These are phyloP conservation scores for Achaetomium macrosporum DNA, from an alignment of 2,329 filamentous ascomycete genomes.

Conservation along the genomic window DNA sequence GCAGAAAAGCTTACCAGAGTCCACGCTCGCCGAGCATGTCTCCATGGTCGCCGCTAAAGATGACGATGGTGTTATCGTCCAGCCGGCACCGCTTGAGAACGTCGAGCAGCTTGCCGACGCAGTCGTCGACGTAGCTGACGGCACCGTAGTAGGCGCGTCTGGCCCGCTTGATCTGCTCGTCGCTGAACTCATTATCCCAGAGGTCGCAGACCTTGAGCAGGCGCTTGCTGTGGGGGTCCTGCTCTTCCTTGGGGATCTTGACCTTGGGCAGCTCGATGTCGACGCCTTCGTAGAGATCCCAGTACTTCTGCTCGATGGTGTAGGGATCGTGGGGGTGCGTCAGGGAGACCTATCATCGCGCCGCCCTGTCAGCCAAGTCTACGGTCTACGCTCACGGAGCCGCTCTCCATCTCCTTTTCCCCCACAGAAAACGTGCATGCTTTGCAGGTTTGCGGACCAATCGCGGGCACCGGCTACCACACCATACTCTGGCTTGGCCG, in stretches of 20 bases:
- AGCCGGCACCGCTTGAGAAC: constrained; percentile 74
- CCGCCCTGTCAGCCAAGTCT: constrained; percentile 8
- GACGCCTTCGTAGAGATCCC: constrained; percentile 84
- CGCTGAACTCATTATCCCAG: constrained; percentile 74
- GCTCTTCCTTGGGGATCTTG: constrained; percentile 70
- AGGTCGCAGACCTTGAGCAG: constrained; percentile 82
- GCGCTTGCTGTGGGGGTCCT: constrained; percentile 82
- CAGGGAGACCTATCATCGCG: constrained; percentile 60
- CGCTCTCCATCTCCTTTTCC: not conserved
- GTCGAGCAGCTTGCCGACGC: constrained; percentile 74
- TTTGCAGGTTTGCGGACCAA: not conserved
- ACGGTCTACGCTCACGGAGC: not conserved
- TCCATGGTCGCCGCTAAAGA: constrained; percentile 90
- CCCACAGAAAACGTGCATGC: constrained; percentile 8
- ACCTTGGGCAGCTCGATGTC: constrained; percentile 81
- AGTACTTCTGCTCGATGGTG: constrained; percentile 88
- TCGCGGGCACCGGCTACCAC: not conserved
- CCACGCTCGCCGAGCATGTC: constrained; percentile 93
- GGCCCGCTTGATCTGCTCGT: constrained; percentile 80
- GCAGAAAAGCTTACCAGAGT: constrained; percentile 56
- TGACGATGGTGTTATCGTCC: constrained; percentile 78
- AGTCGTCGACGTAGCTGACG: constrained; percentile 90
- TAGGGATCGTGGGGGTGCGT: constrained; percentile 95
- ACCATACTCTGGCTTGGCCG: not conserved
- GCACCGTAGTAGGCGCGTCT: constrained; percentile 88